Base-by-base conservation (phyloP, 169 alveolate genomes). In the Babesia ovis region DNA sequence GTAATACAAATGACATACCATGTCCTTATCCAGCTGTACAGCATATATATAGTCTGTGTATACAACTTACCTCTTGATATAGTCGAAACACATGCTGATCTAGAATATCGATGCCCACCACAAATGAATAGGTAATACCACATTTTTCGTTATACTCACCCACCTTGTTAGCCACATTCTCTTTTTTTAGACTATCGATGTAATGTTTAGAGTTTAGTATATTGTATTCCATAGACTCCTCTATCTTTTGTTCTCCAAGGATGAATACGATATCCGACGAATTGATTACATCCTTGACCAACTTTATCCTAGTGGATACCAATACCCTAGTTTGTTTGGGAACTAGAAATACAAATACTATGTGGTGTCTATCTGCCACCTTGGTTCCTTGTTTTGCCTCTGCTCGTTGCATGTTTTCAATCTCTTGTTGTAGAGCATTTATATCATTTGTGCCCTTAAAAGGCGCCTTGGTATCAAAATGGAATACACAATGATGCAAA, bases 271-370 rank as follows among this genome's bases (percentile, higher is more conserved):
- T n/a, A 50, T 64, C 48, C 23, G 74, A 64, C 18, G 74, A 64
- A 55, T 79, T 79, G 5, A 79, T 61, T n/a, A 79, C 77, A 55
- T 79, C 69, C 67, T 71, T 69, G 34, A 69, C 25, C 60, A 69
- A 27, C 57, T 79, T 79, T n/a, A 79, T 46, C 48, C 74, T 53
- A 45, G 56, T 61, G 18, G 70, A 69, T 55, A 41, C 87, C 34
- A 45, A 34, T 5, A 66, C 20, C 29, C 77, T 23, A 27, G 45
- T 45, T 3, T n/a, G 39, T 22, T 42, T 60, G 31, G 56, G 48
- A 37, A 64, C 51, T 29, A 79, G 25, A 31, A 79, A 70, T 0
- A 79, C 71, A 45, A 79, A 55, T 14, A 79, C 69, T 12, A 46
- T 16, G 77, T 79, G 87, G 32, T 22, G 9, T 0, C 29, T 60